phyloP scores from a whole-genome alignment of 305 asterid species.

The Withania somnifera region DNA sequence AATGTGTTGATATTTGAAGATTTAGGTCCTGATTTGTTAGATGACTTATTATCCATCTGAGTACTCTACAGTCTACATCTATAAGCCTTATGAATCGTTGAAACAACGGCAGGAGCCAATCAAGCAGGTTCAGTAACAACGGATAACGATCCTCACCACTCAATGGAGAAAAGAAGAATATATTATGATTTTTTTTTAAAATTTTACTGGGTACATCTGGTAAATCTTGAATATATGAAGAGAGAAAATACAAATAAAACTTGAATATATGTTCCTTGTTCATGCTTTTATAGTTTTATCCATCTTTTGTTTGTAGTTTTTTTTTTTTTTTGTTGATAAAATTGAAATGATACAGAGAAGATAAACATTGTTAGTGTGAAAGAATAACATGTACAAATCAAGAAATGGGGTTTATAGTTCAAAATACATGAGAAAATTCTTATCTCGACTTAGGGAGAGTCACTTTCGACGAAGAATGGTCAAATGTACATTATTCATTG shows the following conservation, averaged over 20 bases:
- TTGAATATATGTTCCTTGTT: background rate
- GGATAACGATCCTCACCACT: too few species aligned
- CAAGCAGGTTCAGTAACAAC: too few species aligned
- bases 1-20: conserved; percentile 36
- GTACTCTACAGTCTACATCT: too few species aligned
- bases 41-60: conserved; percentile 33
- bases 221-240: background rate
- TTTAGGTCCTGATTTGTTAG: conserved; percentile 48
- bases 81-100: too few species aligned
- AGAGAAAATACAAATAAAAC: background rate
- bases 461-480: too few species aligned
- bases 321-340: too few species aligned
- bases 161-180: too few species aligned
- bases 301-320: background rate
- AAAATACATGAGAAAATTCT: background rate
- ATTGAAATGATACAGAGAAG: background rate
- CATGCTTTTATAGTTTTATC: background rate
- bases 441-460: too few species aligned
- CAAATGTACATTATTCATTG: too few species aligned
- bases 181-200: too few species aligned
- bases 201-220: background rate
- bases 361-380: background rate
- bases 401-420: background rate
- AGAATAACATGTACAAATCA: background rate
- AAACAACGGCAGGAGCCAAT: too few species aligned